Base-by-base conservation (phyloP, 2,329 filamentous ascomycete genomes). In the Nothophaeocryptopus gaeumannii region DNA sequence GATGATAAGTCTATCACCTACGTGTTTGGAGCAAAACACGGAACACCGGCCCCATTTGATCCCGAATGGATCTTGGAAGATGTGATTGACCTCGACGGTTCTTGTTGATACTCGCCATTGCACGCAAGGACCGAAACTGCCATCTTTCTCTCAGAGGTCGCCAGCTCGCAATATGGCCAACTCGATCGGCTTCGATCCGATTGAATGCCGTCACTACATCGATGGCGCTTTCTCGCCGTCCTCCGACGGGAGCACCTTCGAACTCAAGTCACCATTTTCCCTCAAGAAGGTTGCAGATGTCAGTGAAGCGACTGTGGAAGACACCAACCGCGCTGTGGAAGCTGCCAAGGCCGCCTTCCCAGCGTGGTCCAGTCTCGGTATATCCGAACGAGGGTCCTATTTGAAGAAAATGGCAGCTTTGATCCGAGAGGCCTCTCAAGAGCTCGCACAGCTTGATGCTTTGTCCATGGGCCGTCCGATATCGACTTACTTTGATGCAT, bases 261-360 rank as follows among this genome's bases (percentile, higher is more conserved):
- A 71, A 1, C 52, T 78, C 10, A 65, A 67, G 52, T 76, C 71
- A 52, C 73, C 72, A 1, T 65, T 67, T n/a, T 71, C 70, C 5
- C 64, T 66, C 20, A 62, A 72, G 57, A 70, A 45, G 69, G 59
- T 58, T 12, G 46, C 43, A 7, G 37, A 83, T 2, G 86, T 91
- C 40, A 81, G 85, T 62, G 84, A 85, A 12, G 86, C 85, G 5
- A 78, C 79, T 0, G 70, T 75, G 1, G 76, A 81, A 20, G 86
- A 89, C 69, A 79, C 89, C 48, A 82, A 89, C 67, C 71, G 68
- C 8, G 86, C 86, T 9, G 86, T 90, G n/a, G 72, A 76, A 26
- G 83, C 86, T 2, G 86, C 86, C 34, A 79, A 83, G 43, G 76
- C 77, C 55, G 86, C 87, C 2, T 82, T 90, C 65, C 58, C 51